Percentiles rank a stretch among this genome's conserved stretches.
Evolutionary conservation across 2,329 filamentous ascomycete species (phyloP).

Genomic region (Pyricularia sp.): DNA sequence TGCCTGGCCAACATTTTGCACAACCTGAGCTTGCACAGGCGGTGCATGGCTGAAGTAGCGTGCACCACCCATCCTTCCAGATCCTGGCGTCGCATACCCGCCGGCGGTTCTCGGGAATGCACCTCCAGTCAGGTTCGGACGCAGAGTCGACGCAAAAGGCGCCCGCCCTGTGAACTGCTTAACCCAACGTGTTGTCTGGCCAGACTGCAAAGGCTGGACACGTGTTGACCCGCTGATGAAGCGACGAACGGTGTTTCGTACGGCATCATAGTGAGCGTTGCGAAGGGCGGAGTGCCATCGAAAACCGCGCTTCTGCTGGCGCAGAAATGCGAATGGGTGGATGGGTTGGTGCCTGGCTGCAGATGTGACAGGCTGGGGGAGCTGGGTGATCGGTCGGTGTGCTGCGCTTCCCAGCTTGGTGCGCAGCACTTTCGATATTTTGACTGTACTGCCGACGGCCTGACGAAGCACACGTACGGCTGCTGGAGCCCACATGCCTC

Average conservation of each 20-base stretch:
- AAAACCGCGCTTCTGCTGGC: conserved; percentile 33
- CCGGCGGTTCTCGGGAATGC: conserved; percentile 76
- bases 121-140: conserved; percentile 86
- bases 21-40: conserved; percentile 76
- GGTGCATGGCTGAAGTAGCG: conserved; percentile 88
- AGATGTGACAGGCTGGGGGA: conserved; percentile 36
- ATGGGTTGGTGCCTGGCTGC: conserved; percentile 34
- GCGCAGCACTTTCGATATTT: conserved; percentile 41
- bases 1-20: conserved; percentile 91
- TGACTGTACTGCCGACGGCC: conserved; percentile 30
- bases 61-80: conserved; percentile 49
- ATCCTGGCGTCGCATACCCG: conserved; percentile 69
- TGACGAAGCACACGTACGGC: conserved; percentile 45
- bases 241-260: conserved; percentile 30
- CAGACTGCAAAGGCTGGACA: conserved; percentile 15
- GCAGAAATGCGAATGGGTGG: conserved; percentile 38
- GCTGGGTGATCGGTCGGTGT: conserved; percentile 29
- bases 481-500: conserved; percentile 48
- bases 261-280: conserved; percentile 30
- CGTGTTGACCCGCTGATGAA: conserved; percentile 34
- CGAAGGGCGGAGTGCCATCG: conserved; percentile 39
- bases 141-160: conserved; percentile 80
- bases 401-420: conserved; percentile 35
- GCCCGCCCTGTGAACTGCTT: conserved; percentile 62
- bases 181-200: conserved; percentile 37